These are phyloP conservation scores for Platanthera zijinensis DNA, from an alignment of 106 monocot species.

Conservation along the genomic window DNA sequence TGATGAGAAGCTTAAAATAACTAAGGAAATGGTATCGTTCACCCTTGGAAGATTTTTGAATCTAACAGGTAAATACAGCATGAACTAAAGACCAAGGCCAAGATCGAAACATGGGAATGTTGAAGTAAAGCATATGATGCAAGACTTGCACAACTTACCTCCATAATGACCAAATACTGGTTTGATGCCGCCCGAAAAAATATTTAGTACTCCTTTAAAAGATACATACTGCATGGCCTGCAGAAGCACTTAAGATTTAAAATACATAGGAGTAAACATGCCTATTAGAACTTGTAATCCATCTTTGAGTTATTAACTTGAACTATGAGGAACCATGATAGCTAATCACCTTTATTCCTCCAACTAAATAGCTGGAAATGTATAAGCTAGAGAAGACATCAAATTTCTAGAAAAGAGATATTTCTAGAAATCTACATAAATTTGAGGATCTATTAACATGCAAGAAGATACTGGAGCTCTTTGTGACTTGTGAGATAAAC, in stretches of 20 bases:
- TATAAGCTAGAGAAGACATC: too few species aligned
- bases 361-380: too few species aligned
- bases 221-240: slow-evolving; percentile 92
- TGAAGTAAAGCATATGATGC: neutral
- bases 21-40: neutral
- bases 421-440: too few species aligned
- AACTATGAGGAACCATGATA: too few species aligned
- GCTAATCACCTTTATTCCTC: too few species aligned
- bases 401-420: too few species aligned
- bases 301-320: neutral
- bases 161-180: slow-evolving; percentile 41
- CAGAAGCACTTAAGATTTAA: neutral
- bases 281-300: neutral
- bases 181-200: slow-evolving; percentile 38
- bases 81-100: neutral
- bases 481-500: neutral
- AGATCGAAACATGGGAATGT: neutral
- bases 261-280: neutral
- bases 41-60: neutral
- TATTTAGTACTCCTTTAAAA: slow-evolving; percentile 67
- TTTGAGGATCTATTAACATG: neutral
- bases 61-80: neutral
- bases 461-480: neutral
- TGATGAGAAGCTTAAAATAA: neutral
- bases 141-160: slow-evolving; percentile 32